These are phyloP conservation scores for Aspergillus kassunensis DNA, from an alignment of 495 filamentous ascomycete genomes.

Conservation along the genomic window DNA sequence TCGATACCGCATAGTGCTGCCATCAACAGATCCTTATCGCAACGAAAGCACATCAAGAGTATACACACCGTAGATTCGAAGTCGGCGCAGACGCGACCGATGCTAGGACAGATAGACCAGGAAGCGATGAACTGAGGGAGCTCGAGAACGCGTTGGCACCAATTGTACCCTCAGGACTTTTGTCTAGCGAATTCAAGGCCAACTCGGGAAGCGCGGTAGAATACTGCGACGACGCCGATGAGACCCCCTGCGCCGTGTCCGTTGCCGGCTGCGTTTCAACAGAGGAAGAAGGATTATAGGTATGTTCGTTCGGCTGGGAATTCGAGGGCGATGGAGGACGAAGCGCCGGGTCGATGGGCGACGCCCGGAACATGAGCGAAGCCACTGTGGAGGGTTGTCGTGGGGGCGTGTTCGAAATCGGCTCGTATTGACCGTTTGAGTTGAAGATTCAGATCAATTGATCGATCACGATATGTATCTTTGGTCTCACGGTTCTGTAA, in stretches of 20 bases:
- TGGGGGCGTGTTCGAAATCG: constrained; percentile 34
- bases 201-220: constrained; percentile 35
- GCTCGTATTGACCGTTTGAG: constrained; percentile 35
- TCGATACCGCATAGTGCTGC: no score
- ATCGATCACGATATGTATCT: background rate
- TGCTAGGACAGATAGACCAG: constrained; percentile 59
- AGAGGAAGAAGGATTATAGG: constrained; percentile 26
- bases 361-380: constrained; percentile 50
- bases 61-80: constrained; percentile 63
- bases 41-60: background rate
- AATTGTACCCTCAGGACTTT: constrained; percentile 23
- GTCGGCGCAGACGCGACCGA: constrained; percentile 57
- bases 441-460: constrained; percentile 11
- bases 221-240: constrained; percentile 36
- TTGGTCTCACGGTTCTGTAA: constrained; percentile 1
- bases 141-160: constrained; percentile 25
- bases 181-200: constrained; percentile 24
- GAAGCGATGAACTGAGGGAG: constrained; percentile 45
- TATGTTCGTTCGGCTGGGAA: constrained; percentile 35
- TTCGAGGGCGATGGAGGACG: constrained; percentile 43
- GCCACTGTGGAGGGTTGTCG: constrained; percentile 45
- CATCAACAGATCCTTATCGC: background rate
- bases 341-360: constrained; percentile 54
- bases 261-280: constrained; percentile 19
- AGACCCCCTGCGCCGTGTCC: constrained; percentile 26